Evolutionary conservation across 2,329 filamentous ascomycete species (phyloP), one percentile per base, ranked within the genome.

Genomic region (Xylaria sp.): DNA sequence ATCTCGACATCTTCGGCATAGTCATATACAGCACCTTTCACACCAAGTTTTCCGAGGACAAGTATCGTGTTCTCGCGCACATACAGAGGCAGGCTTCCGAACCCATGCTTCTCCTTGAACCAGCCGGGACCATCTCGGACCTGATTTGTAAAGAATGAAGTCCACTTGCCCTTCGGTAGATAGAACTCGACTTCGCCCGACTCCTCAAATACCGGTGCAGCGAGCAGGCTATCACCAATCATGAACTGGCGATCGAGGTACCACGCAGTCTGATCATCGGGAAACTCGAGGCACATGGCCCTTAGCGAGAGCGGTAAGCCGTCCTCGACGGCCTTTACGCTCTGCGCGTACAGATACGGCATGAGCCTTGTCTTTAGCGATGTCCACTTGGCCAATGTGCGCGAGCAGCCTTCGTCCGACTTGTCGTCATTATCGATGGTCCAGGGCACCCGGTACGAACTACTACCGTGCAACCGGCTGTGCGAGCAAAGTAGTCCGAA

Each of bases 401-500:
- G 81, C 68, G 73, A 90, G 76, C 69, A 90, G 6, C 81, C 76
- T 74, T 85, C 71, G 56, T 84, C 80, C 56, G 81, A 75, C 67
- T 80, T 71, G 75, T 87, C 87, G 49, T 90, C 87, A 61, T 84
- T 76, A 68, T 90, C 89, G 62, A 91, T 86, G 43, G 85, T 83
- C 89, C 89, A 92, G 2, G 89, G 89, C n/a, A 91, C 88, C 17
- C 89, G 87, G 76, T 90, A 92, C 3, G 86, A 89, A 62, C 81
- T 84, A 52, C 85, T 88, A 2, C 89, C 89, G 72, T 92, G 89
- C 10, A 92, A 80, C 13, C 89, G 83, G 37, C 87, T 90, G 74
- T 92, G 89, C 9, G 85, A 86, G 67, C 87, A 90, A 40, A 92
- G 76, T 1, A 91, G 80, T 0, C 89, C 89, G 73, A 91, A 90